These are phyloP conservation scores for Strobilomyces dryophilus DNA, from an alignment of 768 basidiomycete genomes.

Conservation along the genomic window DNA sequence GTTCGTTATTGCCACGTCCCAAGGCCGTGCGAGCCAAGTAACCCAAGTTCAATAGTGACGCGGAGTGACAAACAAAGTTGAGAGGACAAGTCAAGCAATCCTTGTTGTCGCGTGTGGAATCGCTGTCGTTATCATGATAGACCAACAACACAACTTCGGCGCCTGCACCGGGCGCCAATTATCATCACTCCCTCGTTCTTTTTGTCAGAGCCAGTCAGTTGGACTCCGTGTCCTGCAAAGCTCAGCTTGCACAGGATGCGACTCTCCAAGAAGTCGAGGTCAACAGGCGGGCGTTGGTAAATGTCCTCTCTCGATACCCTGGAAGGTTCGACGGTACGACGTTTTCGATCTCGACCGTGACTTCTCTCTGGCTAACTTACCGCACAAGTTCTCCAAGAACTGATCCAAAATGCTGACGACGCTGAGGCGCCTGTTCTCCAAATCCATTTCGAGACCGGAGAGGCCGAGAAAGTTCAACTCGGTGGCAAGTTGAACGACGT, in stretches of 20 bases:
- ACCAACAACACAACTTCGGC: constrained; percentile 2
- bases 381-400: constrained; percentile 42
- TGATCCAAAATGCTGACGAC: constrained; percentile 57
- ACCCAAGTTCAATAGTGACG: no score
- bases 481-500: background rate
- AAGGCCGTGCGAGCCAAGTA: no score
- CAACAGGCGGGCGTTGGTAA: constrained; percentile 13
- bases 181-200: background rate
- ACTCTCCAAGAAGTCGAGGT: constrained; percentile 12
- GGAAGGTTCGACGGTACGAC: constrained; percentile 8
- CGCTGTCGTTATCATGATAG: background rate
- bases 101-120: background rate
- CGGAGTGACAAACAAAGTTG: background rate
- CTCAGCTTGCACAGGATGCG: background rate
- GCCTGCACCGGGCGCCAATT: background rate
- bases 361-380: background rate
- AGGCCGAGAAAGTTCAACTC: background rate
- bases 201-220: background rate
- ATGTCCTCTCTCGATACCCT: constrained; percentile 18
- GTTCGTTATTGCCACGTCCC: no score
- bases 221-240: no score
- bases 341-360: background rate
- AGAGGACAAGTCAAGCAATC: background rate
- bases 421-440: constrained; percentile 34
- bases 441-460: constrained; percentile 33